These are phyloP conservation scores for Sugiyamaella floridensis DNA, from an alignment of 805 yeast genomes.

Conservation along the genomic window DNA sequence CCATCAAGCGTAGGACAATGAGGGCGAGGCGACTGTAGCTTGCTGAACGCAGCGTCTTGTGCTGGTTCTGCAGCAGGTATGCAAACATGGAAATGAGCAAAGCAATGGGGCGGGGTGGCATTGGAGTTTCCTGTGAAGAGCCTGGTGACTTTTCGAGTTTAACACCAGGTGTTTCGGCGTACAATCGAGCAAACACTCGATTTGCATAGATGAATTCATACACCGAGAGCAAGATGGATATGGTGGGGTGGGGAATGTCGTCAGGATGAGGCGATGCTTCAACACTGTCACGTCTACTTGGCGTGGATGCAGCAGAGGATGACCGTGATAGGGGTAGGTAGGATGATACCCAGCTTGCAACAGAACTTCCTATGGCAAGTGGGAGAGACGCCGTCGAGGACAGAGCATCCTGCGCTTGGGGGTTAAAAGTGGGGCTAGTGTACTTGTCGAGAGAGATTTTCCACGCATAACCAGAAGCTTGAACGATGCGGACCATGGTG, in stretches of 20 bases:
- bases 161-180: conserved; percentile 20
- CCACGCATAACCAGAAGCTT: conserved; percentile 25
- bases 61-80: conserved; percentile 26
- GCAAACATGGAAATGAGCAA: conserved; percentile 28
- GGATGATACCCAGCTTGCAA: neutral
- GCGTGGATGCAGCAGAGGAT: neutral
- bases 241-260: conserved; percentile 16
- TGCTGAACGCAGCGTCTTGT: conserved; percentile 20
- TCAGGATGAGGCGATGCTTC: neutral
- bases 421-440: conserved; percentile 3
- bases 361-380: neutral
- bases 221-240: conserved; percentile 22
- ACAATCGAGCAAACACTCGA: conserved; percentile 27
- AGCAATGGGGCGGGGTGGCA: conserved; percentile 20
- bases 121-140: neutral
- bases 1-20: conserved; percentile 26
- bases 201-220: conserved; percentile 33
- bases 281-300: neutral
- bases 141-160: neutral
- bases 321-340: neutral
- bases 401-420: neutral
- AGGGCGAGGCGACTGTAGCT: conserved; percentile 28
- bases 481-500: conserved; percentile 28
- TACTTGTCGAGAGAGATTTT: conserved; percentile 14
- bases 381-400: neutral